These are phyloP conservation scores for Calonectria crousiana DNA, from an alignment of 2,329 filamentous ascomycete genomes.

Conservation along the genomic window DNA sequence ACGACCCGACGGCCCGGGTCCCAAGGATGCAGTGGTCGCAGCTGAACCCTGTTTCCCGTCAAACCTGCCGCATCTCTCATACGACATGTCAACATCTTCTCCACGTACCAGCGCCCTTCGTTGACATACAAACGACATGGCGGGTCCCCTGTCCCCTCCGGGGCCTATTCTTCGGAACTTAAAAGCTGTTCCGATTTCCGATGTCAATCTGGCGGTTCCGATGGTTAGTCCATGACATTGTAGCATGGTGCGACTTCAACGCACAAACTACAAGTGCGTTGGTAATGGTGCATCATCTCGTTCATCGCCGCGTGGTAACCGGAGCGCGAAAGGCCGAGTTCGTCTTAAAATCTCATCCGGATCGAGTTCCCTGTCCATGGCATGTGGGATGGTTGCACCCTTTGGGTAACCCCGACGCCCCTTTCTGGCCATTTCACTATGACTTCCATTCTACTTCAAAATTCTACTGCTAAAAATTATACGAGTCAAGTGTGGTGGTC, in stretches of 20 bases:
- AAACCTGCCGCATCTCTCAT: neutral
- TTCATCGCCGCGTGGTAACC: neutral
- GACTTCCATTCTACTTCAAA: neutral
- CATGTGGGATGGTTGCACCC: neutral
- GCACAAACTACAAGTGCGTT: neutral
- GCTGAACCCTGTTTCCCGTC: neutral
- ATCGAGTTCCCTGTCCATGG: neutral
- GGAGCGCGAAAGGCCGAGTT: too few species aligned
- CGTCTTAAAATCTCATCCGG: neutral
- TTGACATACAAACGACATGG: neutral
- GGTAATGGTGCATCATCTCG: neutral
- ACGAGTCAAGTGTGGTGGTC: neutral
- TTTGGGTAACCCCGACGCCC: neutral
- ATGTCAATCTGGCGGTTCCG: neutral
- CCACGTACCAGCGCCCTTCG: conserved; percentile 4
- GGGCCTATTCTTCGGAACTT: neutral
- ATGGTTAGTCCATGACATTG: neutral
- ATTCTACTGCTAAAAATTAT: neutral
- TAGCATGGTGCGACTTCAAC: neutral
- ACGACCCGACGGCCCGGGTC: neutral
- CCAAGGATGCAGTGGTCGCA: neutral
- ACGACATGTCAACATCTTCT: conserved; percentile 21
- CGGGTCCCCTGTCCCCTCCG: neutral
- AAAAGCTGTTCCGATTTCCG: neutral
- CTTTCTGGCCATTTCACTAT: too few species aligned